A percentile compares a stretch with the other conserved stretches of the same genome.
Conservation (phyloP, 306 rosid species). For the Vigna trinervia region DNA sequence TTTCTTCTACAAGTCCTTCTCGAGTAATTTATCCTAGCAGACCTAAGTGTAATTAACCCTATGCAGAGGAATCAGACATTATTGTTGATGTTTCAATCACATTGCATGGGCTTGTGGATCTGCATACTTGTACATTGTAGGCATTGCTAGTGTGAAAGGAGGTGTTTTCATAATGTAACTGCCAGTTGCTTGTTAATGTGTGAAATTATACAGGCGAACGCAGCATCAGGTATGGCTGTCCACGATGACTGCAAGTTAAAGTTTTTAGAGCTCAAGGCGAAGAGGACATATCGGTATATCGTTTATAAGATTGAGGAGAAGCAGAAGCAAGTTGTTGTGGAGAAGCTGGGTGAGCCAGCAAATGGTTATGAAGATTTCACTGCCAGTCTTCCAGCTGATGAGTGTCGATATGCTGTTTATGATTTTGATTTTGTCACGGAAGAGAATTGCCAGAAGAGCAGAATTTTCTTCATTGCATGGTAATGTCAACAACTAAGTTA, state of each 20-base stretch:
- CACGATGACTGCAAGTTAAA: constrained; percentile 81
- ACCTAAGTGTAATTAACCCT: not conserved
- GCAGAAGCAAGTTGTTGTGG: constrained; percentile 87
- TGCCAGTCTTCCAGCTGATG: constrained; percentile 78
- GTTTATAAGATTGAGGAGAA: constrained; percentile 86
- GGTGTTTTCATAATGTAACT: not conserved
- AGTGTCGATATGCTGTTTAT: constrained; percentile 85
- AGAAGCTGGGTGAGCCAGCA: constrained; percentile 77
- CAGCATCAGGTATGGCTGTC: constrained; percentile 85
- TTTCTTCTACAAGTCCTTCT: not conserved
- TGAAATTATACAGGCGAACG: constrained; percentile 66
- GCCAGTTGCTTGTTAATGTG: not conserved
- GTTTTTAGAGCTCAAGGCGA: constrained; percentile 82
- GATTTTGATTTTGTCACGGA: constrained; percentile 83
- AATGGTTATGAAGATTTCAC: constrained; percentile 73
- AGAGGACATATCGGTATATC: constrained; percentile 76
- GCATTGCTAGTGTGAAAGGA: constrained; percentile 11
- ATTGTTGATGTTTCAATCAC: not conserved
- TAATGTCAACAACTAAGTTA: constrained; percentile 40
- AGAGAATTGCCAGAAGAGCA: constrained; percentile 81
- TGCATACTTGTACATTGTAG: not conserved
- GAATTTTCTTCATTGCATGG: constrained; percentile 87
- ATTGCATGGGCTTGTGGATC: not conserved
- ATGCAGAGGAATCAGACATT: not conserved
- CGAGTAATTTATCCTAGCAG: not conserved